Evolutionary conservation across 179 eudicot species (phyloP), one percentile per base, ranked within the genome.

Genomic region (Sideroxylon spinosum): DNA sequence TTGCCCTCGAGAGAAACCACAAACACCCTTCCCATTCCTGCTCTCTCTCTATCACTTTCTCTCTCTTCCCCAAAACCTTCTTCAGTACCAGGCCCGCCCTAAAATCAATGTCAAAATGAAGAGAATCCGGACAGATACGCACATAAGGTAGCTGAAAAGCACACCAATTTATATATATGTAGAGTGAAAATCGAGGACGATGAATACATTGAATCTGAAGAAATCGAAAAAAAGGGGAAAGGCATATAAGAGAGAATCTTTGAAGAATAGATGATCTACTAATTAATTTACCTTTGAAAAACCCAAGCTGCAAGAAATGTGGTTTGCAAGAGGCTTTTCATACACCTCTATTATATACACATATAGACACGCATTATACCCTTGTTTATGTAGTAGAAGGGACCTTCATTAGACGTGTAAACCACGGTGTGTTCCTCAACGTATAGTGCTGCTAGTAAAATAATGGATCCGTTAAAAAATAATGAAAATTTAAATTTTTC

Each of bases 1-100:
- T 78, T 89, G 74, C 98, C 98, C 75, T 93, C 97, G 81, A 93
- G 89, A 83, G 82, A 81, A 59, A 92, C 87, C 85, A 86, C 89
- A 86, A 92, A 93, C 12, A 93, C 49, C 71, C 97, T 89, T 68
- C 98, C 97, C 98, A 90, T 93, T 69, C 59, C 62, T 56, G 72
- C 44, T 67, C 52, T 68, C 52, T 8, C 79, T 70, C 63, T 56
- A 76, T 49, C 75, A 55, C 73, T 55, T 32, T 25, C 67, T 71
- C 74, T 49, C 59, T 20, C 32, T 26, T 52, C 63, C 71, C 64
- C 25, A 48, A 19, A 11, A 73, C 0, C 26, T 56, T 56, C 11
- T 1, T 28, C 6, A 16, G 1, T 26, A 22, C 14, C 6, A 17
- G 26, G 4, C 16, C 23, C 55, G 4, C 16, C 23, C 61, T 25